Base-by-base conservation (phyloP, 768 basidiomycete species). In the Epithele typhae region DNA sequence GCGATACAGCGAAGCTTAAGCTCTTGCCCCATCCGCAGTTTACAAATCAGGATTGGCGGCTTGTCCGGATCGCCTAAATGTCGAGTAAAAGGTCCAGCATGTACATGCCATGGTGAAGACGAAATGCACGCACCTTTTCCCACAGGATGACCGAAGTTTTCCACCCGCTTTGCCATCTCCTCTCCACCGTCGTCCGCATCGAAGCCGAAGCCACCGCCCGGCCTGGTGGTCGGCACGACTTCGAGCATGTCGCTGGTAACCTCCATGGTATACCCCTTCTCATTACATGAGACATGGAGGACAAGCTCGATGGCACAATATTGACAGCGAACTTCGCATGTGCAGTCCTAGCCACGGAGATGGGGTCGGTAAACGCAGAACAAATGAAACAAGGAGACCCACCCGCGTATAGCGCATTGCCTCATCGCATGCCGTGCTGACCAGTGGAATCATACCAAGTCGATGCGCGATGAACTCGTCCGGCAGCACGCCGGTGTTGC, bases 381-480 rank as follows among this genome's bases (percentile, higher is more conserved):
- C 25, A 30, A 54, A 7, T 21, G 27, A 40, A 33, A 37, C 17
- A 40, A 40, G 43, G 17, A 9, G 30, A 69, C 79, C 45, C 56
- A 84, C 87, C 61, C 86, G 74, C 42, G 82, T 84, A 57, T 85
- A 85, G 51, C 84, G 76, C 64, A 98, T 87, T 18, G 81, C 89
- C 59, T 92, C 89, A 51, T 92, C 90, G 56, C 92, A 94, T 54
- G 88, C 89, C 32, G 81, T 73, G 65, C 91, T 94, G 41, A 85
- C 73, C 19, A 99, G 73, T 7, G 96, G 96, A 23, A 99, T 76
- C 81, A 96, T 87, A 19, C 96, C 96, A 24, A 99, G 74, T 41
- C 96, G 81, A 66, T 99, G 96, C 0, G 93, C 91, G 51, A 99
- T 87, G 70, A 93, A 96, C 69, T 99, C 96, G 67, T 99, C 96